Base-by-base conservation (phyloP, 768 basidiomycete species). In the Suillus luteus region DNA sequence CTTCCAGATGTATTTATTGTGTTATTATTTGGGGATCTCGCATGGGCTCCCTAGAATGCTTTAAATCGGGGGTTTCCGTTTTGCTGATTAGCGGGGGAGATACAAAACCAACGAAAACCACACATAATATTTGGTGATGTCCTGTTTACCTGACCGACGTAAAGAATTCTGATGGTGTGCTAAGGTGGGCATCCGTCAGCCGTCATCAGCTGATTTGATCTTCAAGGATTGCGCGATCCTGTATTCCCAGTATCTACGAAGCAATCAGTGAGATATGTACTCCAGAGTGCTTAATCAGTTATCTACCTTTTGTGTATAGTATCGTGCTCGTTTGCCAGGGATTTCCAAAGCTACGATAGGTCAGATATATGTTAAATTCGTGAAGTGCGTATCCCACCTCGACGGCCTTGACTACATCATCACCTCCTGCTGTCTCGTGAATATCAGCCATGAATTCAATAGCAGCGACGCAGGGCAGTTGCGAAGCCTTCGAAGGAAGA, bases 371-470 rank as follows among this genome's bases (percentile, higher is more conserved):
- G 17, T 44, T 43, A 65, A 46, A 15, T 40, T 38, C 46, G 57
- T 24, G 24, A 63, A 27, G 24, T 55, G 22, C 10, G 22, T 48
- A 48, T 9, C 72, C 62, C 65, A 89, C 85, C 79, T 84, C 79
- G 12, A 77, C 77, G 3, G 86, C 87, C 69, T 80, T 81, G 61
- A 77, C 62, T 0, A 83, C 69, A 46, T 76, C 77, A 12, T 82
- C 80, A 35, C 81, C 80, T n/a, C 83, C 86, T 60, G 82, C 81
- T 41, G 43, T 80, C 76, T 90, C 89, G 69, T 86, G 81, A 2
- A 88, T 81, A 70, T 96, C 93, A 0, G 93, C 95, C 65, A 94
- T 67, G 74, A 95, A 93, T 73, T 96, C 95, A 55, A 96, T 79
- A 10, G 95, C 95, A 24, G 87, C 81, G 6, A 84, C 79, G 62